Evolutionary conservation across 495 filamentous ascomycete genomes (phyloP).

Genomic region (Lophiostoma macrostomum): DNA sequence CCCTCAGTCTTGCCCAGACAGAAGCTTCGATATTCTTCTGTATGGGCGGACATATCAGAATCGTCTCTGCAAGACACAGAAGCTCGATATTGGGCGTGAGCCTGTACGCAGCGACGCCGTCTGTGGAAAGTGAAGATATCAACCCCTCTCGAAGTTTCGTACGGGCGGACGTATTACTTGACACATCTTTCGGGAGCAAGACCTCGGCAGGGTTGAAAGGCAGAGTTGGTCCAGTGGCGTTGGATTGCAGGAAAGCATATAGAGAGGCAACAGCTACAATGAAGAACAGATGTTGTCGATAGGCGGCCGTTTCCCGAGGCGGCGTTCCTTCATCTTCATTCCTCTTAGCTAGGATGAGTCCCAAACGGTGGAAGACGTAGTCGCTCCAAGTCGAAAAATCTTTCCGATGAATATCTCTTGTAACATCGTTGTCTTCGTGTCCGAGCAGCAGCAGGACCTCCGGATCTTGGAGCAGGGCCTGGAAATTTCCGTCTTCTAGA

Average conservation of each 20-base stretch:
- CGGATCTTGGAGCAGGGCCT: conserved; percentile 28
- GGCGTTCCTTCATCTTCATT: conserved; percentile 1
- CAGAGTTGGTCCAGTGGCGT: conserved; percentile 85
- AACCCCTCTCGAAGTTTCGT: conserved; percentile 50
- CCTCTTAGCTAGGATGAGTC: conserved; percentile 31
- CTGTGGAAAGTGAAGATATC: conserved; percentile 64
- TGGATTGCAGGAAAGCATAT: conserved; percentile 83
- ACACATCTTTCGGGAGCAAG: conserved; percentile 51
- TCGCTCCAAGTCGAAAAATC: conserved; percentile 41
- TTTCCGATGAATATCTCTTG: conserved; percentile 9
- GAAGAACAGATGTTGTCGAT: conserved; percentile 45
- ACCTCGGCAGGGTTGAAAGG: conserved; percentile 50
- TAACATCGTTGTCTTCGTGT: conserved; percentile 24
- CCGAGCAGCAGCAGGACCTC: conserved; percentile 38
- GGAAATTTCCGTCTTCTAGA: conserved; percentile 25
- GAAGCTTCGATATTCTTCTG: conserved; percentile 41
- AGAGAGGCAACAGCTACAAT: conserved; percentile 68
- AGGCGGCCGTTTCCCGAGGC: conserved; percentile 26
- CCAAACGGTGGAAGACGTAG: conserved; percentile 40
- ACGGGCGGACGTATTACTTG: conserved; percentile 23
- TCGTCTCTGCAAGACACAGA: conserved; percentile 68
- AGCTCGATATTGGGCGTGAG: conserved; percentile 80
- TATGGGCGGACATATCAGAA: conserved; percentile 55
- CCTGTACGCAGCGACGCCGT: conserved; percentile 83
- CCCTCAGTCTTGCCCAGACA: conserved; percentile 56